Percentiles rank a stretch among this genome's conserved stretches.
These are phyloP conservation scores for Hanseniaspora singularis DNA, from an alignment of 805 yeast species.

Conservation along the genomic window DNA sequence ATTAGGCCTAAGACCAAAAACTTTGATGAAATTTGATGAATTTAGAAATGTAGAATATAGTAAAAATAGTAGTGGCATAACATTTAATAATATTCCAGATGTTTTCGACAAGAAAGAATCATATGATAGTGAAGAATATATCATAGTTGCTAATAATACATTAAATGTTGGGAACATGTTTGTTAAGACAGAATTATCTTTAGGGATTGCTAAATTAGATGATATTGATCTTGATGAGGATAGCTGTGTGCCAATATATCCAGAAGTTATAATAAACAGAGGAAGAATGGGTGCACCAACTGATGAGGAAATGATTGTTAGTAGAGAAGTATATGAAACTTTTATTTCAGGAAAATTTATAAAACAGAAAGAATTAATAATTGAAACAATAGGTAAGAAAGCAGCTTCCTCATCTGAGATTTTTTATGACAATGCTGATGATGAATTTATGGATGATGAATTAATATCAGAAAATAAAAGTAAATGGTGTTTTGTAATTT, in stretches of 20 bases:
- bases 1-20: slow-evolving; percentile 58
- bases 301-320: slow-evolving; percentile 67
- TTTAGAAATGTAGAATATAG: slow-evolving; percentile 43
- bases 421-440: slow-evolving; percentile 36
- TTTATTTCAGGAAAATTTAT: slow-evolving; percentile 47
- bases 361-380: slow-evolving; percentile 38
- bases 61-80: not conserved
- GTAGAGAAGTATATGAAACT: slow-evolving; percentile 53
- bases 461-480: slow-evolving; percentile 31
- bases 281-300: slow-evolving; percentile 74
- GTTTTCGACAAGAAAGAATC: not conserved
- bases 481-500: slow-evolving; percentile 46
- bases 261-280: slow-evolving; percentile 62
- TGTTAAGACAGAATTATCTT: slow-evolving; percentile 58
- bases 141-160: slow-evolving; percentile 51
- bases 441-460: slow-evolving; percentile 23
- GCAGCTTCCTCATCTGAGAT: slow-evolving; percentile 41
- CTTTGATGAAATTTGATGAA: slow-evolving; percentile 57
- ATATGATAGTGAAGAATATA: slow-evolving; percentile 24
- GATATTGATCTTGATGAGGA: slow-evolving; percentile 28
- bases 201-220: slow-evolving; percentile 36
- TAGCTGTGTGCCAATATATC: slow-evolving; percentile 41
- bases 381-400: slow-evolving; percentile 38
- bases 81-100: no score
- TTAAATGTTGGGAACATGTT: slow-evolving; percentile 61